A percentile compares a stretch with the other conserved stretches of the same genome.
These are phyloP conservation scores for Pichia scutulata DNA, from an alignment of 805 yeast species.

Conservation along the genomic window DNA sequence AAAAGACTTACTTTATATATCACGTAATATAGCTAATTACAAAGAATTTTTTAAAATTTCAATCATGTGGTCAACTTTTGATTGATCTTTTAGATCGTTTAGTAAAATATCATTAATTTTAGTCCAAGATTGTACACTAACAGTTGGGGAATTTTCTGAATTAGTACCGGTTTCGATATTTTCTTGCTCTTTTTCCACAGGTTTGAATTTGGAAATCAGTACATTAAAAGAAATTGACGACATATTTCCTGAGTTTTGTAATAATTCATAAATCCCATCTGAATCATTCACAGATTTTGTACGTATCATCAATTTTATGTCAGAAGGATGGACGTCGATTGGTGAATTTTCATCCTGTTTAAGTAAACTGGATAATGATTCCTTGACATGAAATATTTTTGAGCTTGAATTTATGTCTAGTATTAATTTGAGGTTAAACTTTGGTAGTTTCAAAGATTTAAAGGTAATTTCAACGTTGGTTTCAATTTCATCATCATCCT, in stretches of 20 bases:
- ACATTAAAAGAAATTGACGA: constrained; percentile 11
- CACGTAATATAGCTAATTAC: background rate
- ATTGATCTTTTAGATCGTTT: constrained; percentile 5
- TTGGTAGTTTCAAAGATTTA: constrained; percentile 70
- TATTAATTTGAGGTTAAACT: constrained; percentile 34
- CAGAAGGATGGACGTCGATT: constrained; percentile 23
- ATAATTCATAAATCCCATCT: constrained; percentile 21
- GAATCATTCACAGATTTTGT: constrained; percentile 45
- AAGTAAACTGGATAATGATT: constrained; percentile 25
- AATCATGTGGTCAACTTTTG: background rate
- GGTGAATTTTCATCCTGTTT: constrained; percentile 22
- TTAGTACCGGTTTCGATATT: background rate
- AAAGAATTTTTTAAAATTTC: background rate
- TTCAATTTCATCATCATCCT: background rate
- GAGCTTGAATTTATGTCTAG: constrained; percentile 16
- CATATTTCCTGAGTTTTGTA: background rate
- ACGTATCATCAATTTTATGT: constrained; percentile 41
- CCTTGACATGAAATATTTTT: constrained; percentile 32
- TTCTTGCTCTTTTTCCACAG: background rate
- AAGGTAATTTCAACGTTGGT: constrained; percentile 21
- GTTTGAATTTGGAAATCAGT: constrained; percentile 9
- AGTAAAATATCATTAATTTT: constrained; percentile 7
- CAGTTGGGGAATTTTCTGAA: background rate
- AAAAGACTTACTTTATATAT: background rate
- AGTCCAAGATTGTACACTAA: constrained; percentile 6